phyloP scores from a whole-genome alignment of 345 rosid genomes.

The Camelina neglecta region DNA sequence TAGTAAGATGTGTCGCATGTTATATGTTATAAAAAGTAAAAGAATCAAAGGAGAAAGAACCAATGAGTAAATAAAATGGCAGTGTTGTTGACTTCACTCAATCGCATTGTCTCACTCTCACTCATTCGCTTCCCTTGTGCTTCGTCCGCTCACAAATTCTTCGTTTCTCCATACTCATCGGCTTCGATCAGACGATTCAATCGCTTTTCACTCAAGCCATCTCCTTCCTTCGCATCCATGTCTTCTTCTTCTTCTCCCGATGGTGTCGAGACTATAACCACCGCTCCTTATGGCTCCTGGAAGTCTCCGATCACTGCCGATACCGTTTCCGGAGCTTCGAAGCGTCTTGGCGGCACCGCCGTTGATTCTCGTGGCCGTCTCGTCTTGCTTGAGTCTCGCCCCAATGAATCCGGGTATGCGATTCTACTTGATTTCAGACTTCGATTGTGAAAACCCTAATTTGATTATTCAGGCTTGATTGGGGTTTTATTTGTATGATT shows the following conservation, averaged over 20 bases:
- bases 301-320: conserved; percentile 92
- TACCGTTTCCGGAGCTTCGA: conserved; percentile 79
- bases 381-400: conserved; percentile 87
- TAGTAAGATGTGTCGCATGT: neutral
- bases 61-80: neutral
- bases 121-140: conserved; percentile 37
- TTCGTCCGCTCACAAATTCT: conserved; percentile 29
- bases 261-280: conserved; percentile 31
- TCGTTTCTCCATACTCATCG: conserved; percentile 15
- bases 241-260: conserved; percentile 60
- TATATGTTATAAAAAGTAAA: neutral
- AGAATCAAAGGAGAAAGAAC: neutral
- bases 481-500: neutral
- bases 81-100: conserved; percentile 1
- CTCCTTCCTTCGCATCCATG: conserved; percentile 45
- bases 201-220: conserved; percentile 25
- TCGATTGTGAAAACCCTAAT: neutral
- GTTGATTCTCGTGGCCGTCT: conserved; percentile 74
- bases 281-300: conserved; percentile 93
- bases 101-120: conserved; percentile 11
- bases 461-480: neutral
- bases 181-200: conserved; percentile 27
- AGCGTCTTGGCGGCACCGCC: conserved; percentile 76
- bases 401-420: conserved; percentile 73
- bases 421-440: conserved; percentile 11